phyloP scores from a whole-genome alignment of 345 rosid genomes.

The Gossypioides kirkii region DNA sequence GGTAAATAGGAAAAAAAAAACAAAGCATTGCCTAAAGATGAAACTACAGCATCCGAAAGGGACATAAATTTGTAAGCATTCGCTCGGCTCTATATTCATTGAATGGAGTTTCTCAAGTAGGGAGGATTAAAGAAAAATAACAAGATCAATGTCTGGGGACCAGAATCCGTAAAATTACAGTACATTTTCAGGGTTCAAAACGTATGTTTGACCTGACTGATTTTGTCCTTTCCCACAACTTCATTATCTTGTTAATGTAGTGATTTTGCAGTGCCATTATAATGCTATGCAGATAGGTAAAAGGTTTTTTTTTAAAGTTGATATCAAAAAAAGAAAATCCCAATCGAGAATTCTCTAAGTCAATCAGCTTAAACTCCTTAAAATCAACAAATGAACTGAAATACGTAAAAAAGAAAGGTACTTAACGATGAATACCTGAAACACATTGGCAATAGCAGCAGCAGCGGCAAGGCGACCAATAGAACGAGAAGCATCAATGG shows the following conservation, averaged over 20 bases:
- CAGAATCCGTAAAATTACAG: background rate
- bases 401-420: background rate
- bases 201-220: conserved; percentile 33
- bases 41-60: conserved; percentile 25
- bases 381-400: background rate
- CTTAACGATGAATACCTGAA: conserved; percentile 41
- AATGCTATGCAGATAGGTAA: background rate
- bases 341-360: background rate
- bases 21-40: conserved; percentile 9
- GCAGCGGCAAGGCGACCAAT: conserved; percentile 71
- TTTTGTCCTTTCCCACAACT: conserved; percentile 35
- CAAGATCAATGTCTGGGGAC: background rate
- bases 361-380: background rate
- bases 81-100: background rate
- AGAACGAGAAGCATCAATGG: conserved; percentile 51
- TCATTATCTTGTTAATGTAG: background rate
- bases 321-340: background rate
- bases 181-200: conserved; percentile 7
- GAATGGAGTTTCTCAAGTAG: too few species aligned
- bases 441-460: conserved; percentile 64
- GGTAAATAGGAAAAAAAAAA: conserved; percentile 9
- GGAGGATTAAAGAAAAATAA: background rate
- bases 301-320: background rate
- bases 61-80: conserved; percentile 12
- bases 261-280: background rate